These are phyloP conservation scores for Leccinum griseonigrum DNA, from an alignment of 1,284 basidiomycete genomes.

Conservation along the genomic window DNA sequence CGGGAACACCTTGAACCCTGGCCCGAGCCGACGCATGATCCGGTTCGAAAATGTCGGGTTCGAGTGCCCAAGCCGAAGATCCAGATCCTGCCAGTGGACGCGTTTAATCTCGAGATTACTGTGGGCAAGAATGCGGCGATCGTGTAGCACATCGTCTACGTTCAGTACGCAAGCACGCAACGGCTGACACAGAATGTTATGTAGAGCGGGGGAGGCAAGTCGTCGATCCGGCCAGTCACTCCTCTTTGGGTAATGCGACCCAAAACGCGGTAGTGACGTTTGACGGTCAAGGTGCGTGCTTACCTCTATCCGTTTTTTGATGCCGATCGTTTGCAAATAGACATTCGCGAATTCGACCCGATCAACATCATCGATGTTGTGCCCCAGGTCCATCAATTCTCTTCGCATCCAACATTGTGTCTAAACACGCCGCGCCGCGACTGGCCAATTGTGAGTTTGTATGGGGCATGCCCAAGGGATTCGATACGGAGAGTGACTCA, in stretches of 20 bases:
- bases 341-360: constrained; percentile 82
- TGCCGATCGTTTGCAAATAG: constrained; percentile 24
- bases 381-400: constrained; percentile 53
- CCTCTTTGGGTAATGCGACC: constrained; percentile 92
- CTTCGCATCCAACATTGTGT: constrained; percentile 89
- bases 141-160: constrained; percentile 55
- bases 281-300: constrained; percentile 71
- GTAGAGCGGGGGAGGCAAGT: constrained; percentile 88
- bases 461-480: constrained; percentile 85
- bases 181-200: no score
- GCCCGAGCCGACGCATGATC: constrained; percentile 56
- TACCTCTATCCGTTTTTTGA: background rate
- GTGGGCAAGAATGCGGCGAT: constrained; percentile 89
- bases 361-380: constrained; percentile 84
- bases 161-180: background rate
- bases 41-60: constrained; percentile 81
- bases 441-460: constrained; percentile 97
- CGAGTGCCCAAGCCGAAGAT: constrained; percentile 85
- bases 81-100: constrained; percentile 61
- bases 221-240: constrained; percentile 60
- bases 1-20: constrained; percentile 69
- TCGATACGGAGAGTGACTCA: constrained; percentile 66
- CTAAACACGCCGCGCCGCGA: constrained; percentile 76
- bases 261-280: constrained; percentile 79
- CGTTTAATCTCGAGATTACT: constrained; percentile 74